Conservation (phyloP, 352 stramenopile genomes). For the Globisporangium splendens region DNA sequence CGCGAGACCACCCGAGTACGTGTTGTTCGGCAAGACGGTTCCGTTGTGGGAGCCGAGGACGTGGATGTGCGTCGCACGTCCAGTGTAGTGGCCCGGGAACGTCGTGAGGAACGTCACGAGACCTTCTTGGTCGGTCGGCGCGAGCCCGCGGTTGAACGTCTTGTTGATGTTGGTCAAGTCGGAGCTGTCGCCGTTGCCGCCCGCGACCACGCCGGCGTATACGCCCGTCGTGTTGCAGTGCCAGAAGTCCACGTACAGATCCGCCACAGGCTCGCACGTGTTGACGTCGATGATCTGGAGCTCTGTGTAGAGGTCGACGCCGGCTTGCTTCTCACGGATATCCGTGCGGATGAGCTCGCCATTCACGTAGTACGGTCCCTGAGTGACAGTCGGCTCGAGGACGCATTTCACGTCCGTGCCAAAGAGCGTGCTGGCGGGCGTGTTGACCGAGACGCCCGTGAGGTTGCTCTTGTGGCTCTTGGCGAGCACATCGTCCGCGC, state of each 20-base stretch:
- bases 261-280: conserved; percentile 8
- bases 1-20: too few relatives aligned
- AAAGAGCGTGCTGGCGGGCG: conserved; percentile 9
- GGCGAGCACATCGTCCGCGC: neutral
- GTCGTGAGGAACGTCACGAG: too few relatives aligned
- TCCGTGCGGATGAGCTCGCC: conserved; percentile 10
- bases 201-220: conserved; percentile 6
- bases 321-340: conserved; percentile 7
- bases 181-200: conserved; percentile 3
- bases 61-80: neutral
- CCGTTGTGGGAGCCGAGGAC: too few relatives aligned
- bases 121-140: neutral
- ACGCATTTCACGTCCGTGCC: conserved; percentile 5
- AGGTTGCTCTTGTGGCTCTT: conserved; percentile 9
- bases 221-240: conserved; percentile 15
- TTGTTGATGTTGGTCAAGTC: neutral
- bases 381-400: conserved; percentile 7
- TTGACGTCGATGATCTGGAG: conserved; percentile 15
- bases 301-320: conserved; percentile 5
- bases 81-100: neutral
- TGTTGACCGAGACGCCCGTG: neutral
- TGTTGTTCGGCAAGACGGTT: too few relatives aligned
- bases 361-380: conserved; percentile 13
- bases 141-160: too few relatives aligned
- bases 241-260: conserved; percentile 12